Evolutionary conservation across 1,284 basidiomycete genomes (phyloP).

Genomic region (Cryptococcus neoformans): DNA sequence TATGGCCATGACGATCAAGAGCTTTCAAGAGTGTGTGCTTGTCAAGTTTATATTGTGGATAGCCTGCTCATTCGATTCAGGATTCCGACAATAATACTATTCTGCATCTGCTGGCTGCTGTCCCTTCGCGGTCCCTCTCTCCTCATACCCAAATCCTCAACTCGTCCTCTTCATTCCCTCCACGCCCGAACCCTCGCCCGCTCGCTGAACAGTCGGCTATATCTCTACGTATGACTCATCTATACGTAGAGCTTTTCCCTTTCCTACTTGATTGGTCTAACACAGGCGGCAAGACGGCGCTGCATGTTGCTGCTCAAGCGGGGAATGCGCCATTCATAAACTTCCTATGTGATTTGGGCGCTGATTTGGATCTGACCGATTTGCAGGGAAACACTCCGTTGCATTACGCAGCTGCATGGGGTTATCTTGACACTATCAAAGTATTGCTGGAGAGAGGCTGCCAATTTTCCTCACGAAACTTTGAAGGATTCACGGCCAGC

Average conservation of each 20-base stretch:
- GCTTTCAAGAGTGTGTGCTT: conserved; percentile 67
- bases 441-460: conserved; percentile 85
- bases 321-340: conserved; percentile 82
- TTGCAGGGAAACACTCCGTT: conserved; percentile 87
- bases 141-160: conserved; percentile 25
- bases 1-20: conserved; percentile 87
- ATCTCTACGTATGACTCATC: conserved; percentile 32
- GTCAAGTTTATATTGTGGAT: background rate
- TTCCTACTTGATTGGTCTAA: conserved; percentile 89
- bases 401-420: conserved; percentile 60
- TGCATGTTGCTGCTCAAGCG: conserved; percentile 81
- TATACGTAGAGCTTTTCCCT: conserved; percentile 50
- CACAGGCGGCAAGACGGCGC: conserved; percentile 77
- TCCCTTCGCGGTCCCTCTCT: conserved; percentile 53
- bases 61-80: conserved; percentile 49
- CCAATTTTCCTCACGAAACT: conserved; percentile 74
- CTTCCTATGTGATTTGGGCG: conserved; percentile 72
- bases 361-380: conserved; percentile 83
- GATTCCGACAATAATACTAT: conserved; percentile 87
- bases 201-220: conserved; percentile 20
- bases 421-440: conserved; percentile 65
- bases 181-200: conserved; percentile 11
- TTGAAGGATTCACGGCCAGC: conserved; percentile 82
- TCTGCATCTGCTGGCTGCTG: conserved; percentile 78
- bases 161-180: conserved; percentile 26